Evolutionary conservation across 352 stramenopile genomes (phyloP).

Genomic region (Globisporangium cylindrosporum): DNA sequence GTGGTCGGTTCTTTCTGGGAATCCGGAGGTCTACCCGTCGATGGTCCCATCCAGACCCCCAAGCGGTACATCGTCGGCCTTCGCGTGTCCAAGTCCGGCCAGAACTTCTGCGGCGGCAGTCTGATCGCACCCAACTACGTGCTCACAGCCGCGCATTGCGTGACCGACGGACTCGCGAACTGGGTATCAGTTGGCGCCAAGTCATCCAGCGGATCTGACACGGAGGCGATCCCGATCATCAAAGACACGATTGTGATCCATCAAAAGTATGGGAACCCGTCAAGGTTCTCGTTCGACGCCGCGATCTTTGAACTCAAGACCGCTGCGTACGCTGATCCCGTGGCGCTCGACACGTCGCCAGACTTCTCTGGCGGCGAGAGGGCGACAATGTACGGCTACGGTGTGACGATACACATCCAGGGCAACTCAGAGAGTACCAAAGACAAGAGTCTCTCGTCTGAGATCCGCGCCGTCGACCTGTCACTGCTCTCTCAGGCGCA

Average conservation of each 20-base stretch:
- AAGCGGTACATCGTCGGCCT: constrained; percentile 22
- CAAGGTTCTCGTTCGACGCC: constrained; percentile 27
- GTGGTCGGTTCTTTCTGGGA: constrained; percentile 22
- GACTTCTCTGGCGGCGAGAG: constrained; percentile 22
- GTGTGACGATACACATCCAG: constrained; percentile 4
- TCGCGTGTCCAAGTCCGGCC: constrained; percentile 15
- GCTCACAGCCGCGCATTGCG: constrained; percentile 45
- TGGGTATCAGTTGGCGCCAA: constrained; percentile 29
- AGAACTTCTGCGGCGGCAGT: constrained; percentile 41
- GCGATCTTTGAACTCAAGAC: constrained; percentile 31
- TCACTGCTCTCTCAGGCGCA: constrained; percentile 20
- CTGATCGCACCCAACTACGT: constrained; percentile 39
- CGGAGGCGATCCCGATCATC: constrained; percentile 26
- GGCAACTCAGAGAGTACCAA: not conserved
- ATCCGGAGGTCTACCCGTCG: constrained; percentile 3
- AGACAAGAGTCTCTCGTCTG: constrained; percentile 17
- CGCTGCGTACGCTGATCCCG: constrained; percentile 21
- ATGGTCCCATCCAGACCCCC: constrained; percentile 9
- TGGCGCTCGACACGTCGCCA: constrained; percentile 19
- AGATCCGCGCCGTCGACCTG: constrained; percentile 24
- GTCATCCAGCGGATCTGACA: constrained; percentile 19
- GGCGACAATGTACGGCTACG: constrained; percentile 34
- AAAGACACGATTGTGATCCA: constrained; percentile 22
- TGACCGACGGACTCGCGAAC: constrained; percentile 25
- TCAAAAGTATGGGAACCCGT: constrained; percentile 22